Percentiles rank a stretch among this genome's conserved stretches.
phyloP scores from a whole-genome alignment of 2,329 filamentous ascomycete genomes.

The Trichoderma guizhouense region DNA sequence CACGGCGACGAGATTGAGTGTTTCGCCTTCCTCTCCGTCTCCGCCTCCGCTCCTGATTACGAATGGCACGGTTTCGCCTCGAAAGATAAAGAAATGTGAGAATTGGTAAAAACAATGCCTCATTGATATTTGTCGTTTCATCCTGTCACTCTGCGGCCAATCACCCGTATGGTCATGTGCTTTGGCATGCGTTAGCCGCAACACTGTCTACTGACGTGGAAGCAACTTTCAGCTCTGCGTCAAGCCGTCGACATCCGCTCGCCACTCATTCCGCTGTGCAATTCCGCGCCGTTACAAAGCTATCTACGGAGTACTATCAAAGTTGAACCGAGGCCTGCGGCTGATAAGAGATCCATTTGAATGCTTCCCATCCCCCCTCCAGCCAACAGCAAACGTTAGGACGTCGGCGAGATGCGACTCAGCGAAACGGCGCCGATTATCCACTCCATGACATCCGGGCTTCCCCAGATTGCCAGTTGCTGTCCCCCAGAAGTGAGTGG shows the following conservation, averaged over 20 bases:
- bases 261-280: neutral
- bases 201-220: neutral
- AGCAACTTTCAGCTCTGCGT: neutral
- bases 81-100: neutral
- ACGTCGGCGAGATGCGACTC: conserved; percentile 8
- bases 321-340: neutral
- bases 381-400: neutral
- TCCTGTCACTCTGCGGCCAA: neutral
- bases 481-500: neutral
- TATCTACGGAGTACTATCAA: neutral
- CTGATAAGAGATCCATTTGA: neutral
- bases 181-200: neutral
- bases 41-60: neutral
- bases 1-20: neutral
- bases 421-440: neutral
- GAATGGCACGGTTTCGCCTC: neutral
- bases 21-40: neutral
- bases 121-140: neutral
- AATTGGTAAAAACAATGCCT: neutral
- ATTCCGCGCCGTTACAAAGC: conserved; percentile 1
- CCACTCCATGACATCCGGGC: neutral
- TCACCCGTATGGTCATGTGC: conserved; percentile 1
- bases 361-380: neutral
- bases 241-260: conserved; percentile 3
- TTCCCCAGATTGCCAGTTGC: conserved; percentile 5